Conservation (phyloP, 495 filamentous ascomycete genomes). For the Podospora didyma region DNA sequence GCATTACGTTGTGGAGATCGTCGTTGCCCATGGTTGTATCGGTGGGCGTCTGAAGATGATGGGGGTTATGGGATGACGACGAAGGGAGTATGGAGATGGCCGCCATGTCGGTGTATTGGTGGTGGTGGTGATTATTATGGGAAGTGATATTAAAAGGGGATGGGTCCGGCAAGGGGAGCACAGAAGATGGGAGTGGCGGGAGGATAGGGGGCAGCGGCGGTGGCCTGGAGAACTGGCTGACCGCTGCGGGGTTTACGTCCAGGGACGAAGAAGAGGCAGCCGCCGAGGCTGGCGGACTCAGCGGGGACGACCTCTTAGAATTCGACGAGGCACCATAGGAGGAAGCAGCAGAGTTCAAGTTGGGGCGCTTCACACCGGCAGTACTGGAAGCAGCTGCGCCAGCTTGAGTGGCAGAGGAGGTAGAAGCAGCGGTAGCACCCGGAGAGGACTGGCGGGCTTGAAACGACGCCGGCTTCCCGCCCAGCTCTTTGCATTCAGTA, state of each 20-base stretch:
- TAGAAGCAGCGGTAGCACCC: background rate
- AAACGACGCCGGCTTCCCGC: constrained; percentile 44
- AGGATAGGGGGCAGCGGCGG: background rate
- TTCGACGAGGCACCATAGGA: constrained; percentile 11
- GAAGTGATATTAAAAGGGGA: constrained; percentile 19
- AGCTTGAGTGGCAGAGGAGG: too few species aligned
- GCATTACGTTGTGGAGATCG: constrained; percentile 8
- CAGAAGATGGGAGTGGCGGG: background rate
- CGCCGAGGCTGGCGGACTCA: constrained; percentile 11
- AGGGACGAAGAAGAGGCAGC: background rate
- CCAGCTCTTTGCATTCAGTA: constrained; percentile 78
- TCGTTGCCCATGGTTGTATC: constrained; percentile 11
- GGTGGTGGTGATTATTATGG: constrained; percentile 3
- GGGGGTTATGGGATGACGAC: constrained; percentile 11
- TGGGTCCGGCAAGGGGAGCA: constrained; percentile 26
- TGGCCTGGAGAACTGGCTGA: background rate
- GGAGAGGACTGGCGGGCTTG: constrained; percentile 14
- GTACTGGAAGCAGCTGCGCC: background rate
- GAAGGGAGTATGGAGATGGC: constrained; percentile 30
- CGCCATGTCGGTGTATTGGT: constrained; percentile 30
- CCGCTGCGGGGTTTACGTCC: background rate
- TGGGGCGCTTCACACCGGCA: constrained; percentile 26
- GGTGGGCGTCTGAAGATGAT: constrained; percentile 6
- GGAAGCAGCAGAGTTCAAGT: constrained; percentile 1
- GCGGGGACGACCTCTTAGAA: constrained; percentile 30